Base-by-base conservation (phyloP, 768 basidiomycete genomes). In the Rhodotorula paludigena region DNA sequence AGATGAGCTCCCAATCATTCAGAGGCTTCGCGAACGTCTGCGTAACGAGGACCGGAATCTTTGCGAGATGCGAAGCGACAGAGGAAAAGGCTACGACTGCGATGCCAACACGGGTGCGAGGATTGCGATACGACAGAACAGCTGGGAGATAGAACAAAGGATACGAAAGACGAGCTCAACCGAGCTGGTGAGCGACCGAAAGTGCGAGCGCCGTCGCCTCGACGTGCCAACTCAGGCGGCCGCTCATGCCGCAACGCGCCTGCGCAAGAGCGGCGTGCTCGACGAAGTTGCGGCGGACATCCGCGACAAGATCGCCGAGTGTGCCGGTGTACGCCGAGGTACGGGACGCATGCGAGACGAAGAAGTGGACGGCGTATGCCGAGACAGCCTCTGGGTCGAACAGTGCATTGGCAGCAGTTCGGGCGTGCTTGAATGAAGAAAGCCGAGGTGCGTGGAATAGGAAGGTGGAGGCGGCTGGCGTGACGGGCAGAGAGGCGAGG, bases 371-470 rank as follows among this genome's bases (percentile, higher is more conserved):
- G 21, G 51, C 71, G 56, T 49, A 41, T 33, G 64, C 12, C 11
- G 71, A 68, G 41, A 61, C 57, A 10, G 69, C n/a, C 9, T 14
- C 18, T 28, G 7, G 33, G 4, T 0, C 47, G n/a, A 12, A 10
- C 14, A 30, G 32, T 2, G 49, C 6, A 23, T 45, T 1, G 36
- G 52, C 4, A 16, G 30, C 18, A 28, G 55, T 2, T 23, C 15
- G 8, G 41, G 51, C 30, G n/a, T 57, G 60, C 18, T 54, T 36
- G 30, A 39, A 4, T 21, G 36, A 47, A 21, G 66, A 28, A 30
- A 66, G 33, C 18, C 71, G 66, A 25, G 71, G 66, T 52, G 66
- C 48, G 53, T 68, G 66, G 54, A 68, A 21, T 38, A 72, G 44
- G 36, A 41, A 72, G 47, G 57, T 60, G 28, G 63, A 55, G 3